Evolutionary conservation across 768 basidiomycete species (phyloP), one percentile per base, ranked within the genome.

Genomic region (Tricholoma sp.): DNA sequence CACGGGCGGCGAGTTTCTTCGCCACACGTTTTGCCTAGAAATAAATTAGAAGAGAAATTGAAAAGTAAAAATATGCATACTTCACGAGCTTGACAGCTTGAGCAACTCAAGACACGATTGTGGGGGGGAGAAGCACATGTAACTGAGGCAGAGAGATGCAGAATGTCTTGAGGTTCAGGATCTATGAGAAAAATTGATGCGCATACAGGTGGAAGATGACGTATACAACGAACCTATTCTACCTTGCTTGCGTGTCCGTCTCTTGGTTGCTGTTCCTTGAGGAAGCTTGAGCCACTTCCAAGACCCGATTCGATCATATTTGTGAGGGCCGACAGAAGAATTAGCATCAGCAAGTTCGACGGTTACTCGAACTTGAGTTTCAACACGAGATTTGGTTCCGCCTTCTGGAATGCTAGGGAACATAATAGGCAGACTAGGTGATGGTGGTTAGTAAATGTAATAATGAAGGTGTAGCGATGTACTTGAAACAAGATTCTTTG

Each of bases 371-470:
- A 96, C 86, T 76, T 96, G 94, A 2, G 94, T 96, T 70, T 96
- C 94, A n/a, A 96, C 94, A 32, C 94, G 83, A 49, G 90, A 93
- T 72, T 96, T 95, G 12, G 93, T 86, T 22, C 93, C 94, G 45
- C 77, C 74, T 63, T 84, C 82, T 5, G 94, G 92, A 54, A 96
- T 84, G 65, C 85, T 91, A 19, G 91, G 89, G 43, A 92, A 84
- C 68, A 91, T 77, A 57, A 96, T 88, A 22, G 89, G 81, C 56
- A 94, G 80, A 64, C 91, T 93, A 63, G 2, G 52, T 41, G 31
- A 54, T 50, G 29, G 57, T 29, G 24, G 32, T 51, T 67, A 21
- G 29, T 29, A 63, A 66, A 57, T 39, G 46, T 14, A 47, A 29
- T 52, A 56, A 57, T 43, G 18, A 39, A 18, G 43, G 54, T 47